Percentiles rank a stretch among this genome's conserved stretches.
Evolutionary conservation across 371 early-diverging fungal genomes (phyloP).

Genomic region (Mortierella sp.): DNA sequence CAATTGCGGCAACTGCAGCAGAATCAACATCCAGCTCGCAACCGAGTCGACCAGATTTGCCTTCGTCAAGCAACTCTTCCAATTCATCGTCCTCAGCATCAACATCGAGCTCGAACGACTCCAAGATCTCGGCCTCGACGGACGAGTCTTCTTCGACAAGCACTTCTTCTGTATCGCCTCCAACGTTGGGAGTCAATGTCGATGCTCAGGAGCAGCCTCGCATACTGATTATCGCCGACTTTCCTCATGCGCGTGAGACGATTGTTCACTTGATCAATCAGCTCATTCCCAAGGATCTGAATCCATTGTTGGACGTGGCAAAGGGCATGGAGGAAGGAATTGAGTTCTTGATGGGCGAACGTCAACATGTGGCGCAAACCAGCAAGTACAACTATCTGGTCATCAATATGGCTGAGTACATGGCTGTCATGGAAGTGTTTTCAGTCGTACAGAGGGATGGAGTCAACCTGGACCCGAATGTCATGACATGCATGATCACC

Average conservation of each 20-base stretch:
- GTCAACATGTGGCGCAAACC: conserved; percentile 2
- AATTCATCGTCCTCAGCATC: conserved; percentile 17
- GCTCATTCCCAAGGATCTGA: conserved; percentile 28
- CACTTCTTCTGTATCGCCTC: conserved; percentile 8
- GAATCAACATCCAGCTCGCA: too few relatives aligned
- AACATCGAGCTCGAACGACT: conserved; percentile 9
- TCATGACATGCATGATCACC: conserved; percentile 63
- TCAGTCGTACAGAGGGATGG: conserved; percentile 54
- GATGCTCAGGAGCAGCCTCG: conserved; percentile 16
- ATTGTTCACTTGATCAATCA: conserved; percentile 37
- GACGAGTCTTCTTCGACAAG: too few relatives aligned
- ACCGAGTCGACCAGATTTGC: conserved; percentile 11
- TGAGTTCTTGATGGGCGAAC: conserved; percentile 33
- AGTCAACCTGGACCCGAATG: conserved; percentile 55
- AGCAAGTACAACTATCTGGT: conserved; percentile 61
- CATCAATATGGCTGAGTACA: conserved; percentile 61
- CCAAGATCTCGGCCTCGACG: conserved; percentile 11
- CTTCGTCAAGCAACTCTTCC: conserved; percentile 8
- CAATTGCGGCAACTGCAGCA: not conserved
- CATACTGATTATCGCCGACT: conserved; percentile 40
- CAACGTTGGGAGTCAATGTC: not conserved
- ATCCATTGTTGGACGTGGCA: conserved; percentile 34
- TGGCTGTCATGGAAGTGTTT: conserved; percentile 60
- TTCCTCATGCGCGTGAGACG: conserved; percentile 37
- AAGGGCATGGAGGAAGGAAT: conserved; percentile 33